phyloP scores from a whole-genome alignment of 2,329 filamentous ascomycete species.

The Seiridium unicorne region DNA sequence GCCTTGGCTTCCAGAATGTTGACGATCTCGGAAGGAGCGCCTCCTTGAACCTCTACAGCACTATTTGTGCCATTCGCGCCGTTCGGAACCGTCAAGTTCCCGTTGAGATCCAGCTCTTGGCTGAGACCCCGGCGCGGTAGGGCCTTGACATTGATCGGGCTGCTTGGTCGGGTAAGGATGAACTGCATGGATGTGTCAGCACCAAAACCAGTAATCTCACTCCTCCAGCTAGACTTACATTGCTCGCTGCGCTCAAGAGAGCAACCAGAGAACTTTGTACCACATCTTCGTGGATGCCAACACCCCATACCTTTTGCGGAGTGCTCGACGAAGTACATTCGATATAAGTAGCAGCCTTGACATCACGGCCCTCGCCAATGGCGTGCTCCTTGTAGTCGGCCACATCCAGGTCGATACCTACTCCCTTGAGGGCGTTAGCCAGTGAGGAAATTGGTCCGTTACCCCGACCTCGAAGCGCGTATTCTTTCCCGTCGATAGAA shows the following conservation, averaged over 20 bases:
- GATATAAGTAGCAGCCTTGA: slow-evolving; percentile 94
- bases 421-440: slow-evolving; percentile 72
- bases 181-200: slow-evolving; percentile 51
- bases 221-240: slow-evolving; percentile 56
- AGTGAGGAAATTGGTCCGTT: slow-evolving; percentile 90
- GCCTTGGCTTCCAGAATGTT: slow-evolving; percentile 37
- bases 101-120: slow-evolving; percentile 32
- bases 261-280: slow-evolving; percentile 87
- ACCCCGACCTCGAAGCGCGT: slow-evolving; percentile 74
- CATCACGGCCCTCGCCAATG: slow-evolving; percentile 75
- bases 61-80: slow-evolving; percentile 23
- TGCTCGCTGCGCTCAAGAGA: slow-evolving; percentile 79
- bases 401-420: slow-evolving; percentile 87
- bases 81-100: slow-evolving; percentile 14
- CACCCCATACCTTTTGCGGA: slow-evolving; percentile 78
- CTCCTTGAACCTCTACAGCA: slow-evolving; percentile 9
- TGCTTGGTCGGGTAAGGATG: slow-evolving; percentile 66
- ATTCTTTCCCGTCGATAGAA: slow-evolving; percentile 76
- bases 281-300: slow-evolving; percentile 89
- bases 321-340: slow-evolving; percentile 73
- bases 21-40: slow-evolving; percentile 27
- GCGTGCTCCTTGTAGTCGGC: slow-evolving; percentile 96
- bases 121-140: slow-evolving; percentile 45
- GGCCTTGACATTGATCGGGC: slow-evolving; percentile 62
- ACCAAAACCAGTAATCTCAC: background rate